phyloP scores from a whole-genome alignment of 1,284 basidiomycete species.

The Irpex sp. region DNA sequence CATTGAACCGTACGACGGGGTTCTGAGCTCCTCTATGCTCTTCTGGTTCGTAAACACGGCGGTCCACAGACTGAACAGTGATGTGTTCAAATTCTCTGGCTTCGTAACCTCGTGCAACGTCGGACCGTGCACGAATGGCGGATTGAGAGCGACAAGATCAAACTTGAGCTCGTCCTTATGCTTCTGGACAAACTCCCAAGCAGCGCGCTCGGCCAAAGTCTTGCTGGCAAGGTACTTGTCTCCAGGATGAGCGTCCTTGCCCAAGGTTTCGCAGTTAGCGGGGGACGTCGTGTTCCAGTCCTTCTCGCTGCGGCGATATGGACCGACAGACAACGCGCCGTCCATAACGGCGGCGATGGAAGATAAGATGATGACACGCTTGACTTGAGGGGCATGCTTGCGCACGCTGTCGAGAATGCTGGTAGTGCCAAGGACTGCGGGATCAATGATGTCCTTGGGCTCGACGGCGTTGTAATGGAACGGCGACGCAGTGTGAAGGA shows the following conservation, averaged over 20 bases:
- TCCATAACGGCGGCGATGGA: conserved; percentile 50
- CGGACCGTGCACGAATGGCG: conserved; percentile 9
- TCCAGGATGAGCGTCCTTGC: conserved; percentile 37
- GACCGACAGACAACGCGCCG: background rate
- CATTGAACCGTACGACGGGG: background rate
- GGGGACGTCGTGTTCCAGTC: conserved; percentile 68
- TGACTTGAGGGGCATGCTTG: conserved; percentile 35
- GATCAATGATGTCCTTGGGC: conserved; percentile 32
- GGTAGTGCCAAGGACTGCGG: conserved; percentile 27
- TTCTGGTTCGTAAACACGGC: background rate
- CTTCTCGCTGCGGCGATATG: conserved; percentile 33
- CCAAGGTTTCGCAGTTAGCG: conserved; percentile 50
- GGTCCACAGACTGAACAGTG: background rate
- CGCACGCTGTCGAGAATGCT: conserved; percentile 24
- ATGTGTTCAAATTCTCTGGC: conserved; percentile 11
- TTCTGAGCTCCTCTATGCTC: conserved; percentile 1
- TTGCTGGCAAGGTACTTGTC: conserved; percentile 61
- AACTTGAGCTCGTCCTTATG: conserved; percentile 20
- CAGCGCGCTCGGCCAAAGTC: conserved; percentile 64
- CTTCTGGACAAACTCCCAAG: conserved; percentile 19
- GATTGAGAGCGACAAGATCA: conserved; percentile 17
- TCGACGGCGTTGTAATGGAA: conserved; percentile 33
- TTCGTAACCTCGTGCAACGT: conserved; percentile 9
- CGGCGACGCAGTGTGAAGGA: conserved; percentile 45
- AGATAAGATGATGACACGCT: conserved; percentile 66